Base-by-base conservation (phyloP, 179 eudicot species). In the Corrigiola litoralis region DNA sequence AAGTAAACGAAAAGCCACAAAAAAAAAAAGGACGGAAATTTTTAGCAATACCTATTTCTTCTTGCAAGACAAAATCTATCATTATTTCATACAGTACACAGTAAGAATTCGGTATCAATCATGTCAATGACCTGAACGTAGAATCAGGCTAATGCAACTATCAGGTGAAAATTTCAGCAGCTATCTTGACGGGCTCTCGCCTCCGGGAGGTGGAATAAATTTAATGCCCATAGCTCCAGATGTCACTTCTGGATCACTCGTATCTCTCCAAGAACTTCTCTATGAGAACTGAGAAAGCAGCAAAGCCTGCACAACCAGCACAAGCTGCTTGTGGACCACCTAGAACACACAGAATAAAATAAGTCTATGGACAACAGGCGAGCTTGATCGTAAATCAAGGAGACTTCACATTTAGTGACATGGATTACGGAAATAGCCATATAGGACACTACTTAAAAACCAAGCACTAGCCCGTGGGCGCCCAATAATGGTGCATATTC, bases 311-410 rank as follows among this genome's bases (percentile, higher is more conserved):
- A 61, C 97, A 92, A 0, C 97, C 98, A 38, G 54, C 56, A 77
- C 98, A 92, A 47, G 98, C 97, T 17, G 97, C 97, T 78, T 84
- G 79, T 6, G 95, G 97, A 37, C 98, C 98, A 69, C 86, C 98
- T 92, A 70, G 71, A 67, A 45, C 52, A 63, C 59, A 66, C 37
- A 40, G 34, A 25, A 17, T 11, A 72, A 51, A n/a, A n/a, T n/a
- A n/a, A n/a, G n/a, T n/a, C n/a, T n/a, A n/a, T n/a, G 31, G 37
- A 36, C 38, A 36, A 29, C 16, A 42, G 20, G 27, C 16, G 14
- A 25, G 12, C 17, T 55, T 31, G 27, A 54, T 23, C 46, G 38
- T 31, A 42, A 32, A 16, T 14, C 32, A 42, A 49, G 45, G 45
- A 28, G 36, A 44, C 42, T 40, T 4, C 25, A 17, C 31, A n/a